Conservation (phyloP, 78 protist species). For the Dictyostelium brefeldianum region DNA sequence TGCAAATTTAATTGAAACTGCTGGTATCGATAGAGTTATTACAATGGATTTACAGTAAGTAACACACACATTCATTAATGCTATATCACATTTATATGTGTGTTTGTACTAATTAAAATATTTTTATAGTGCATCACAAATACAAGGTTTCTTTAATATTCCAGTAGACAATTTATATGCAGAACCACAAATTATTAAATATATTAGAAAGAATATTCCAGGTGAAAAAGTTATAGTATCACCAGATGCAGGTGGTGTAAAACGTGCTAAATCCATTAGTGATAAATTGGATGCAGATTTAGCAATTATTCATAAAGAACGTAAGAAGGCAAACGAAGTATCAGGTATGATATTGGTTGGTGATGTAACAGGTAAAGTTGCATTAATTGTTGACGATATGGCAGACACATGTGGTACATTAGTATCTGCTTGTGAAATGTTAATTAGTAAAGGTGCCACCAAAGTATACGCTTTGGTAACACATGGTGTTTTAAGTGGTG, state of each 20-base stretch:
- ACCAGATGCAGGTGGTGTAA: conserved; percentile 94
- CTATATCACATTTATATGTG: no score
- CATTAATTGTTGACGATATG: conserved; percentile 90
- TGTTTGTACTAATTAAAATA: background rate
- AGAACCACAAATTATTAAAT: conserved; percentile 87
- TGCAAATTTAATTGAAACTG: conserved; percentile 90
- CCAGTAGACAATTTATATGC: conserved; percentile 94
- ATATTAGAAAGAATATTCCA: conserved; percentile 84
- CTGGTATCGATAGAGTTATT: conserved; percentile 94
- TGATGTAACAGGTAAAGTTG: conserved; percentile 83
- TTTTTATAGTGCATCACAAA: conserved; percentile 53
- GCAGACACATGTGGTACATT: conserved; percentile 94
- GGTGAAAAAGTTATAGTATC: conserved; percentile 88
- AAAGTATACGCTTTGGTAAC: conserved; percentile 81
- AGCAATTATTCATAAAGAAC: conserved; percentile 92
- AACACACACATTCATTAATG: no score
- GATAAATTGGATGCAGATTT: conserved; percentile 86
- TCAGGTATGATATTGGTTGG: conserved; percentile 86
- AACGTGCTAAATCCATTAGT: conserved; percentile 89
- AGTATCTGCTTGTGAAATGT: conserved; percentile 81
- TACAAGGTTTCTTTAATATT: conserved; percentile 83
- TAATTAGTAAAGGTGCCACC: conserved; percentile 85
- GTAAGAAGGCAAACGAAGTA: conserved; percentile 90
- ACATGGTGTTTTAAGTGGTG: conserved; percentile 86
- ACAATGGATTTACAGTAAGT: conserved; percentile 93